A percentile compares a stretch with the other conserved stretches of the same genome.
These are phyloP conservation scores for Tetradesmus obliquus DNA, from an alignment of 139 green algal species.

Conservation along the genomic window DNA sequence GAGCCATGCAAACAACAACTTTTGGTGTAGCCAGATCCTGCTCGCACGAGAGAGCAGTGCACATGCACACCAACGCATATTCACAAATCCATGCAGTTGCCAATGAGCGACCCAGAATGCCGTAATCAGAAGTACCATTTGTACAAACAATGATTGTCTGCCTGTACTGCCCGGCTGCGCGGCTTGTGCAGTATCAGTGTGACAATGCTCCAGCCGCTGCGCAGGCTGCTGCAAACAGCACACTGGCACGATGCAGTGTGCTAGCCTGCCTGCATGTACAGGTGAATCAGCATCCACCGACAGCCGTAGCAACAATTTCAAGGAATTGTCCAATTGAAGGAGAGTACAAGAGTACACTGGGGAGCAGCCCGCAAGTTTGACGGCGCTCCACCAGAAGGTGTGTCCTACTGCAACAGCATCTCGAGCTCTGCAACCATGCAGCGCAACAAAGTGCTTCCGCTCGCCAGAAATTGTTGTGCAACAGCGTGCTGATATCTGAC, in stretches of 20 bases:
- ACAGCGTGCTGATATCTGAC: no score
- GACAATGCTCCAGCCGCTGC: background rate
- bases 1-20: background rate
- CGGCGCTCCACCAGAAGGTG: background rate
- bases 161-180: background rate
- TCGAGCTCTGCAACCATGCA: background rate
- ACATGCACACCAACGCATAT: background rate
- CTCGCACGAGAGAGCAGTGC: background rate
- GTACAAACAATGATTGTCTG: background rate
- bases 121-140: background rate
- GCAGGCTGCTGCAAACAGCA: background rate
- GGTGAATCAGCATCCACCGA: background rate
- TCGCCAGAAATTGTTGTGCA: no score
- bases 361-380: background rate
- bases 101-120: background rate
- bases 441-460: background rate
- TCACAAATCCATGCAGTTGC: background rate
- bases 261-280: background rate
- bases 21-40: background rate
- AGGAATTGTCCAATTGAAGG: background rate
- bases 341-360: background rate
- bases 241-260: background rate
- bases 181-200: background rate
- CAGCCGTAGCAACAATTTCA: background rate
- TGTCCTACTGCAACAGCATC: background rate